phyloP scores from a whole-genome alignment of 108 stramenopile species.

The Parietichytrium sp. region DNA sequence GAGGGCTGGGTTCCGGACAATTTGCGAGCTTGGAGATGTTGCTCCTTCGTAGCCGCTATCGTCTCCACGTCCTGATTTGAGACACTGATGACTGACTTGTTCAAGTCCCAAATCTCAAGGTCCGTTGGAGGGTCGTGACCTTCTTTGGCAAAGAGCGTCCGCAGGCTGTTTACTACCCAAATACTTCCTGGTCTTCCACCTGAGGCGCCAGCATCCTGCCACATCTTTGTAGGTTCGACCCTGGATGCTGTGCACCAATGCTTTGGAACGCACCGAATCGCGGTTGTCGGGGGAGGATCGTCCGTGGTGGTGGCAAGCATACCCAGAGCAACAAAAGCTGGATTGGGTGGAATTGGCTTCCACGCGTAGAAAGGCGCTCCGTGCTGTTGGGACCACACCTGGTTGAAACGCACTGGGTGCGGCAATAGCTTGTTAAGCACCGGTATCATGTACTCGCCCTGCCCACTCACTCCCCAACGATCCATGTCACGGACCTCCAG shows the following conservation, averaged over 20 bases:
- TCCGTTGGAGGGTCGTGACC: slow-evolving; percentile 18
- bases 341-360: slow-evolving; percentile 58
- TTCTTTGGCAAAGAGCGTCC: background rate
- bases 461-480: slow-evolving; percentile 41
- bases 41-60: background rate
- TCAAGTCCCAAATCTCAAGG: background rate
- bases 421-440: slow-evolving; percentile 53
- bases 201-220: slow-evolving; percentile 17
- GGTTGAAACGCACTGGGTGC: slow-evolving; percentile 58
- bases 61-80: background rate
- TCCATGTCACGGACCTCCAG: slow-evolving; percentile 61
- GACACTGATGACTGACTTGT: background rate
- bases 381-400: slow-evolving; percentile 56
- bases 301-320: slow-evolving; percentile 58
- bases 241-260: slow-evolving; percentile 51
- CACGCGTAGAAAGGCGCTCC: slow-evolving; percentile 57
- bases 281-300: slow-evolving; percentile 49
- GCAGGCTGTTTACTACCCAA: slow-evolving; percentile 13
- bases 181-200: slow-evolving; percentile 12
- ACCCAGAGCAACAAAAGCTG: slow-evolving; percentile 57
- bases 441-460: slow-evolving; percentile 46
- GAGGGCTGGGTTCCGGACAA: too few species aligned
- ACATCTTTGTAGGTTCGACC: slow-evolving; percentile 55
- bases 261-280: slow-evolving; percentile 56
- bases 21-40: too few species aligned